Percentiles rank a stretch among this genome's conserved stretches.
These are phyloP conservation scores for Hyaloperonospora arabidopsidis DNA, from an alignment of 352 stramenopile genomes.

Conservation along the genomic window DNA sequence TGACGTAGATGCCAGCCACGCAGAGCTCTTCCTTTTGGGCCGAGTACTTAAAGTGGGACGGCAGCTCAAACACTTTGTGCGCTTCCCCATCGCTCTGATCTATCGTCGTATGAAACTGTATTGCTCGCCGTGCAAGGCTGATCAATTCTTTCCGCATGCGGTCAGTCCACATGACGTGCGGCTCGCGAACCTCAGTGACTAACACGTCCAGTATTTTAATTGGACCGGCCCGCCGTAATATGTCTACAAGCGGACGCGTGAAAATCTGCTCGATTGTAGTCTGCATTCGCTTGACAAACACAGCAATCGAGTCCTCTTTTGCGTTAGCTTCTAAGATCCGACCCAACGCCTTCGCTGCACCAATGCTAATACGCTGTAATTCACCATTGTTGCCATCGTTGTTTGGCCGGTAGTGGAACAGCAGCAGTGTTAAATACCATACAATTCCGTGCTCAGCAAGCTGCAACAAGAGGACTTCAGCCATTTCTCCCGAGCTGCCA, in stretches of 20 bases:
- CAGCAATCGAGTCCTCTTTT: slow-evolving; percentile 61
- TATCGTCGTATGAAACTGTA: slow-evolving; percentile 61
- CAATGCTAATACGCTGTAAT: slow-evolving; percentile 61
- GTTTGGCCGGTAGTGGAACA: slow-evolving; percentile 54
- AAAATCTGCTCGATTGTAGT: slow-evolving; percentile 80
- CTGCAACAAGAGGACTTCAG: slow-evolving; percentile 70
- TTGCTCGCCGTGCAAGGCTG: slow-evolving; percentile 50
- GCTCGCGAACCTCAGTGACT: slow-evolving; percentile 61
- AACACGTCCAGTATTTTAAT: slow-evolving; percentile 67
- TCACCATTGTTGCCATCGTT: slow-evolving; percentile 30
- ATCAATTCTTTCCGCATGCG: slow-evolving; percentile 75
- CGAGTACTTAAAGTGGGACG: slow-evolving; percentile 65
- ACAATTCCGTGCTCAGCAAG: slow-evolving; percentile 74
- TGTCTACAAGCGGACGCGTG: slow-evolving; percentile 66
- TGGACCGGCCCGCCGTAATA: slow-evolving; percentile 50
- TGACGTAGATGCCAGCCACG: slow-evolving; percentile 83
- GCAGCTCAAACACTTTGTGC: slow-evolving; percentile 72
- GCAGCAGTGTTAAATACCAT: slow-evolving; percentile 76
- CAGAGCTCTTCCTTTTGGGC: slow-evolving; percentile 80
- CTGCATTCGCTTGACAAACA: slow-evolving; percentile 78
- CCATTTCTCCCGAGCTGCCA: slow-evolving; percentile 68
- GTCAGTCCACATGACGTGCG: slow-evolving; percentile 84
- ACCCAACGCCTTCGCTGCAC: slow-evolving; percentile 63
- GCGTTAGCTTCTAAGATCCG: slow-evolving; percentile 60
- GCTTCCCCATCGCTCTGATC: slow-evolving; percentile 47